Evolutionary conservation across 176 grass and related monocot species (phyloP).

Genomic region (Oryza officinalis): DNA sequence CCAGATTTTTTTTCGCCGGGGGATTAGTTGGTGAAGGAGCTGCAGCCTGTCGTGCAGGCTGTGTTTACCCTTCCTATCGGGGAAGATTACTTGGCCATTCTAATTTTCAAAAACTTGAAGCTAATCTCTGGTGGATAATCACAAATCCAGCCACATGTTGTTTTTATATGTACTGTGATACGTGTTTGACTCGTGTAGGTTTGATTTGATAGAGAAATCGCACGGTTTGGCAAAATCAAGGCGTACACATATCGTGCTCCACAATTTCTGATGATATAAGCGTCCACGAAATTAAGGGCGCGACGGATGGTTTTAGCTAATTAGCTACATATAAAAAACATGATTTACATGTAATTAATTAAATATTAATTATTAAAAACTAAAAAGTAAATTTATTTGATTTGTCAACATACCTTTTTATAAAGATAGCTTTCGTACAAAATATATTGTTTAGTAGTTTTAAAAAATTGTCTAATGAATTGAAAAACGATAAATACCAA

Average conservation of each 20-base stretch:
- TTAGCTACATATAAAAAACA: too few relatives aligned
- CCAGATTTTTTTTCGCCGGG: constrained; percentile 5
- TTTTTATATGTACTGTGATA: background rate
- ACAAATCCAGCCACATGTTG: background rate
- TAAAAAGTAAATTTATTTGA: too few relatives aligned
- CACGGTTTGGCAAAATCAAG: background rate
- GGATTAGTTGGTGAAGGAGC: background rate
- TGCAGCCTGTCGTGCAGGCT: too few relatives aligned
- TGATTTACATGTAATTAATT: too few relatives aligned
- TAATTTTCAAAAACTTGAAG: too few relatives aligned
- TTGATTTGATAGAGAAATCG: background rate
- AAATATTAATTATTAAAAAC: too few relatives aligned
- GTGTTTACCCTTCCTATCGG: background rate
- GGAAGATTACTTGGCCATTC: background rate
- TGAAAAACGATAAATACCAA: too few relatives aligned
- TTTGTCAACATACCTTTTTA: too few relatives aligned
- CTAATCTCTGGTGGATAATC: background rate
- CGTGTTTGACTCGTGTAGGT: background rate
- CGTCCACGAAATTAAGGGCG: background rate
- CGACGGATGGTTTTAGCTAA: too few relatives aligned
- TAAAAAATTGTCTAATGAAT: too few relatives aligned
- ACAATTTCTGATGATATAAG: background rate
- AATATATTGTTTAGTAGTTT: too few relatives aligned
- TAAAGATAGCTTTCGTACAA: too few relatives aligned
- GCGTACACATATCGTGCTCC: background rate